phyloP scores from a whole-genome alignment of 1,284 basidiomycete genomes.

The Phylloboletellus chloephorus region DNA sequence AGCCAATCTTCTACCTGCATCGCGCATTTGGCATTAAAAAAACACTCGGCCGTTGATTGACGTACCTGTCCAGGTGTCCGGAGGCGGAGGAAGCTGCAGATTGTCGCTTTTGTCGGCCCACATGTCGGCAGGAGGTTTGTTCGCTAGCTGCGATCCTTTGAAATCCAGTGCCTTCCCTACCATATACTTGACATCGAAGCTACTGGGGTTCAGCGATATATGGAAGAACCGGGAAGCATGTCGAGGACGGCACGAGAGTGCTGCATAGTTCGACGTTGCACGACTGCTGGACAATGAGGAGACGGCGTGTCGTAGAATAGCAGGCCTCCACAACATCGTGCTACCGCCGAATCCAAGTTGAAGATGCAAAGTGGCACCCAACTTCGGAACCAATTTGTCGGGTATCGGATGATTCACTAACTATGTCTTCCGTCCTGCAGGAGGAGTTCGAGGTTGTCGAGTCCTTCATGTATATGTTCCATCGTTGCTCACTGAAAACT shows the following conservation, averaged over 20 bases:
- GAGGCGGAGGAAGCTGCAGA: slow-evolving; percentile 22
- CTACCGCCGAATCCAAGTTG: background rate
- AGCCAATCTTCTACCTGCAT: slow-evolving; percentile 39
- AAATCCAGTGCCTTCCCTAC: slow-evolving; percentile 16
- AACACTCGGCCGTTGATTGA: background rate
- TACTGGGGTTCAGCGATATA: background rate
- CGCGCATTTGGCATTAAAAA: slow-evolving; percentile 7
- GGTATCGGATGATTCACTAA: slow-evolving; percentile 21
- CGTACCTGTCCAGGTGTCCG: slow-evolving; percentile 30
- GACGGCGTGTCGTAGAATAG: slow-evolving; percentile 13
- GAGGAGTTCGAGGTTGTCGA: slow-evolving; percentile 84
- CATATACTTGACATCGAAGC: slow-evolving; percentile 16
- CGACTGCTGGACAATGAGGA: background rate
- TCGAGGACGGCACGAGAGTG: slow-evolving; percentile 8
- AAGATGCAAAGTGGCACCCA: slow-evolving; percentile 20
- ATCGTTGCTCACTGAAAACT: slow-evolving; percentile 14
- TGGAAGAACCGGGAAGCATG: slow-evolving; percentile 8
- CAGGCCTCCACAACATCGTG: slow-evolving; percentile 23
- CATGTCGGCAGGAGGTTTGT: slow-evolving; percentile 29
- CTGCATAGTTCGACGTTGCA: slow-evolving; percentile 1
- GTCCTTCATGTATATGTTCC: slow-evolving; percentile 6
- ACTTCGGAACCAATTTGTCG: slow-evolving; percentile 23
- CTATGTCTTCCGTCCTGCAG: slow-evolving; percentile 57
- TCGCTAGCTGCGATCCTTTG: slow-evolving; percentile 12
- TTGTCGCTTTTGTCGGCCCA: slow-evolving; percentile 35